Base-by-base conservation (phyloP, 805 yeast species). In the Cyberlindnera galapagoensis region DNA sequence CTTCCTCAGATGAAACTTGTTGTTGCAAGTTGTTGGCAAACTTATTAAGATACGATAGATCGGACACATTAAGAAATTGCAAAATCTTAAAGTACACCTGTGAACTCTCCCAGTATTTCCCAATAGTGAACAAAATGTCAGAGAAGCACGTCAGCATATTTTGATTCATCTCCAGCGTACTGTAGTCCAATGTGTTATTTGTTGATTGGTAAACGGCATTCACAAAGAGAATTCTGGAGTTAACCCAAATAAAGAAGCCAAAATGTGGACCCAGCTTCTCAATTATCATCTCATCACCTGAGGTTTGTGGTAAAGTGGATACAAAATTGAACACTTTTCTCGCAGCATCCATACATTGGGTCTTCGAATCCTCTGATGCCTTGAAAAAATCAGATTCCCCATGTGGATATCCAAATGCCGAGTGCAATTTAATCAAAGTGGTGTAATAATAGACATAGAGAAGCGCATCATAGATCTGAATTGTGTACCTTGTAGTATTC, bases 171-270 rank as follows among this genome's bases (percentile, higher is more conserved):
- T 12, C 24, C 12, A 40, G 12, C 16, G 24, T 36, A n/a, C 33
- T 18, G 9, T 23, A 21, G 16, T 31, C 41, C n/a, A 36, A 20
- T n/a, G 33, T 34, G 14, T 19, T 19, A 11, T 32, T 34, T 3
- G 36, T 30, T 9, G 39, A 22, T 16, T 38, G 38, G 15, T 44
- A 38, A 19, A 45, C 39, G 14, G 42, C 46, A 33, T 56, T 52
- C 11, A 54, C 60, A 24, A 59, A 49, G 21, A 57, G 26, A n/a
- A 59, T 47, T 34, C 62, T 39, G 1, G 59, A 46, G 34, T 49
- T 49, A 14, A 57, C 52, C 62, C 62, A 59, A 11, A 56, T 44
- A 27, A 38, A 49, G 26, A 57, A 54, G 1, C 59, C 54, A 33
- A 52, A 57, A 24, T 46, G 50, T 6, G 62, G 62, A 2, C 63